A percentile compares a stretch with the other conserved stretches of the same genome.
phyloP scores from a whole-genome alignment of 2,329 filamentous ascomycete species.

The Ophiostoma himal-ulmi region DNA sequence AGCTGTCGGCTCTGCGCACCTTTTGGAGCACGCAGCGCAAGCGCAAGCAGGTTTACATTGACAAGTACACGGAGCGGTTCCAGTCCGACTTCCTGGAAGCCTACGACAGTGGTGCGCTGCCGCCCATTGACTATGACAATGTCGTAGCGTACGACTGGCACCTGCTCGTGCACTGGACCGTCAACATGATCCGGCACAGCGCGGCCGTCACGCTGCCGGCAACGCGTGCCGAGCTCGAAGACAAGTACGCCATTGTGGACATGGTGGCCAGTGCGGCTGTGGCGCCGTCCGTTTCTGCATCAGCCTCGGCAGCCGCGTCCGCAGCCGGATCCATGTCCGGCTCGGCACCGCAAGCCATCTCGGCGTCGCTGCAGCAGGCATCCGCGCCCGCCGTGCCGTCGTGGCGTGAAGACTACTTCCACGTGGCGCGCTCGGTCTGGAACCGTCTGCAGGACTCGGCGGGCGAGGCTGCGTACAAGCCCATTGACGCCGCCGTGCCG shows the following conservation, averaged over 20 bases:
- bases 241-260: slow-evolving; percentile 37
- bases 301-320: neutral
- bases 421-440: slow-evolving; percentile 49
- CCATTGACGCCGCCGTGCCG: slow-evolving; percentile 27
- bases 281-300: slow-evolving; percentile 23
- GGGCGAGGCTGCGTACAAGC: slow-evolving; percentile 41
- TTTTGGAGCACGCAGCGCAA: slow-evolving; percentile 51
- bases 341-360: neutral
- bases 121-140: slow-evolving; percentile 57
- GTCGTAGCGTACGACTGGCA: slow-evolving; percentile 63
- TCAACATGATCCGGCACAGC: slow-evolving; percentile 45
- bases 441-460: slow-evolving; percentile 52
- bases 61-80: slow-evolving; percentile 56
- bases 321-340: neutral
- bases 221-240: slow-evolving; percentile 41
- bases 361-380: slow-evolving; percentile 27
- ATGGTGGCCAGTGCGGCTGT: neutral
- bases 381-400: slow-evolving; percentile 28
- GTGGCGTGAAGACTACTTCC: slow-evolving; percentile 55
- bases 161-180: slow-evolving; percentile 60
- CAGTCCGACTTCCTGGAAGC: slow-evolving; percentile 60
- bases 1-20: slow-evolving; percentile 46
- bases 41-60: slow-evolving; percentile 48
- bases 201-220: slow-evolving; percentile 45
- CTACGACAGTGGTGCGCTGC: slow-evolving; percentile 57